phyloP scores from a whole-genome alignment of 331 rosid species.

The Telfairia occidentalis region DNA sequence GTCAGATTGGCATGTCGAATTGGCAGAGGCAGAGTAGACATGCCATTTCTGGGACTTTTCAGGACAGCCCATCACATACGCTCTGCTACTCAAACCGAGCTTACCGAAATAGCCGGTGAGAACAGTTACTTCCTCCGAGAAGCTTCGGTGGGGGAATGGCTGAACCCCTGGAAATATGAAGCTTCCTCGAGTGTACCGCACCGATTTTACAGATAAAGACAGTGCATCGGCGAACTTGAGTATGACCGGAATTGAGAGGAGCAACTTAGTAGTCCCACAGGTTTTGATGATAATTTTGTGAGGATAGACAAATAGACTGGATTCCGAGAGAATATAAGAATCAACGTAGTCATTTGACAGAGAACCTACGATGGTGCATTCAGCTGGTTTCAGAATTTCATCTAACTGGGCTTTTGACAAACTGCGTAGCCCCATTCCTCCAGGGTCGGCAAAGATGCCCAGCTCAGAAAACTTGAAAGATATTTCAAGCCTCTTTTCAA shows the following conservation, averaged over 20 bases:
- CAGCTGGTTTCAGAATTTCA: slow-evolving; percentile 61
- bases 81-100: slow-evolving; percentile 50
- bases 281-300: slow-evolving; percentile 66
- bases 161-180: slow-evolving; percentile 71
- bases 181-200: slow-evolving; percentile 67
- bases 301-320: slow-evolving; percentile 69
- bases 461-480: slow-evolving; percentile 39
- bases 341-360: slow-evolving; percentile 56
- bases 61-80: slow-evolving; percentile 46
- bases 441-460: slow-evolving; percentile 56
- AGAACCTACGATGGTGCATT: slow-evolving; percentile 72
- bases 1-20: not conserved
- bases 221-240: slow-evolving; percentile 41
- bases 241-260: slow-evolving; percentile 56
- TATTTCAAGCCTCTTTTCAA: slow-evolving; percentile 79
- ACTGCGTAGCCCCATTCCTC: slow-evolving; percentile 51
- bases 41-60: slow-evolving; percentile 55
- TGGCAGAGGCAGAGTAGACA: slow-evolving; percentile 31
- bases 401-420: slow-evolving; percentile 46
- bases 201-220: slow-evolving; percentile 51
- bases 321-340: slow-evolving; percentile 75
- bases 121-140: slow-evolving; percentile 52
- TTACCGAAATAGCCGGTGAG: slow-evolving; percentile 50
- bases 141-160: slow-evolving; percentile 59
- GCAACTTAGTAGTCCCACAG: slow-evolving; percentile 75